phyloP scores from a whole-genome alignment of 371 early-diverging fungal genomes.

The Mucor sp. region DNA sequence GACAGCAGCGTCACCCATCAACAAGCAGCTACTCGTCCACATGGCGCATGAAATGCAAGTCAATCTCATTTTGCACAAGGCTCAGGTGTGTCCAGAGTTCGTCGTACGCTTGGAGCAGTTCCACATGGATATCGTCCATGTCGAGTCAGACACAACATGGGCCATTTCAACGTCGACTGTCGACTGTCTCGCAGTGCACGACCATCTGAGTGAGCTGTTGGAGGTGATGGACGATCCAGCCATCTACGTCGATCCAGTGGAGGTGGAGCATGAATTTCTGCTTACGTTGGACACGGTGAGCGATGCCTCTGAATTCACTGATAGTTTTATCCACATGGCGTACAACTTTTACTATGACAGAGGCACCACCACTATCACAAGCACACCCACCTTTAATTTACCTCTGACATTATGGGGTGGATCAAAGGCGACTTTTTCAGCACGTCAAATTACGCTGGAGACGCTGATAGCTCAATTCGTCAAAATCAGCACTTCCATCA shows the following conservation, averaged over 20 bases:
- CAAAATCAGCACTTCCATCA: background rate
- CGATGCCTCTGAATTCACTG: background rate
- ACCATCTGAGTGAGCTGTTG: background rate
- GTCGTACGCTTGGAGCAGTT: slow-evolving; percentile 3
- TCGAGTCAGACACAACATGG: background rate
- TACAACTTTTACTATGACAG: background rate
- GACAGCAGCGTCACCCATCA: background rate
- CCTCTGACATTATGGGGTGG: background rate
- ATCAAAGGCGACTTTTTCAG: background rate
- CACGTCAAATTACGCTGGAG: background rate
- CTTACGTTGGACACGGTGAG: background rate
- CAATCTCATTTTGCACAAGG: background rate
- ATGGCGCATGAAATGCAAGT: slow-evolving; percentile 3
- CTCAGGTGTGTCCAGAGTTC: slow-evolving; percentile 1
- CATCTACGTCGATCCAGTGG: background rate
- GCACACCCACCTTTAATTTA: background rate
- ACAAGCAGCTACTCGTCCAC: background rate
- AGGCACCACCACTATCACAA: background rate
- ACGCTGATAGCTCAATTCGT: background rate
- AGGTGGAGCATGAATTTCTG: background rate
- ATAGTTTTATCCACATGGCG: background rate
- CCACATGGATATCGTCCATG: background rate
- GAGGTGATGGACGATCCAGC: background rate
- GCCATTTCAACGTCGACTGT: background rate
- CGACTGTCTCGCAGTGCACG: background rate